Percentiles rank a stretch among this genome's conserved stretches.
Evolutionary conservation across 2,329 filamentous ascomycete species (phyloP).

Genomic region (Colletotrichum brevisporum): DNA sequence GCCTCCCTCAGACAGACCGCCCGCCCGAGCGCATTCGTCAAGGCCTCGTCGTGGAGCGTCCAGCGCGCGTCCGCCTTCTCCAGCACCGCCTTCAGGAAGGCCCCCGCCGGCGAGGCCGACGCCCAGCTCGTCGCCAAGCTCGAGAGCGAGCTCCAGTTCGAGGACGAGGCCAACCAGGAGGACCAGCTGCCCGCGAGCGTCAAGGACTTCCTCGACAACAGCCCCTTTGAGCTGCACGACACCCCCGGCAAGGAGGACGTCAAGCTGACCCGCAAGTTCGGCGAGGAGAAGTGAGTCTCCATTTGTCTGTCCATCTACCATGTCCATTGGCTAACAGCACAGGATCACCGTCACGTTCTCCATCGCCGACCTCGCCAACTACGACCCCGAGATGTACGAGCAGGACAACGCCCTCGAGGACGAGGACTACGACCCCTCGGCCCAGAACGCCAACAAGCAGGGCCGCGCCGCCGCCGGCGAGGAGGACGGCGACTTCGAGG

Average conservation of each 20-base stretch:
- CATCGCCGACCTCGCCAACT: constrained; percentile 83
- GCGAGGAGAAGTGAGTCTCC: constrained; percentile 83
- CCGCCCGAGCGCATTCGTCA: constrained; percentile 64
- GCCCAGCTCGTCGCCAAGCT: constrained; percentile 90
- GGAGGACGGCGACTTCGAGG: constrained; percentile 60
- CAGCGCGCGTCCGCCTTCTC: constrained; percentile 65
- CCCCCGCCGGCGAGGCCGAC: constrained; percentile 69
- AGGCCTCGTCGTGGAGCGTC: constrained; percentile 55
- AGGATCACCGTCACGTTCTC: constrained; percentile 86
- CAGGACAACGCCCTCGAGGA: constrained; percentile 70
- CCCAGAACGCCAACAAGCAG: constrained; percentile 69
- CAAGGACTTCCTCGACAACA: constrained; percentile 90
- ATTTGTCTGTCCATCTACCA: not conserved
- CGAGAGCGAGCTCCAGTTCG: constrained; percentile 85
- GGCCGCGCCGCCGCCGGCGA: constrained; percentile 70
- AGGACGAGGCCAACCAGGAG: constrained; percentile 82
- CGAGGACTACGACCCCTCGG: constrained; percentile 58
- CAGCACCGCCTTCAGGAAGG: constrained; percentile 56
- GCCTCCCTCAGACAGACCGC: constrained; percentile 65
- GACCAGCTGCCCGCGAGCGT: constrained; percentile 82
- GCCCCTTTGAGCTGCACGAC: constrained; percentile 87
- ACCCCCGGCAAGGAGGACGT: constrained; percentile 89
- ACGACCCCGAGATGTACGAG: constrained; percentile 71
- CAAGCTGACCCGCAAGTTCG: constrained; percentile 83
- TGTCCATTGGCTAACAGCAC: constrained; percentile 30